Evolutionary conservation across 495 filamentous ascomycete species (phyloP), one percentile per base, ranked within the genome.

Genomic region (Penicillium salamii): DNA sequence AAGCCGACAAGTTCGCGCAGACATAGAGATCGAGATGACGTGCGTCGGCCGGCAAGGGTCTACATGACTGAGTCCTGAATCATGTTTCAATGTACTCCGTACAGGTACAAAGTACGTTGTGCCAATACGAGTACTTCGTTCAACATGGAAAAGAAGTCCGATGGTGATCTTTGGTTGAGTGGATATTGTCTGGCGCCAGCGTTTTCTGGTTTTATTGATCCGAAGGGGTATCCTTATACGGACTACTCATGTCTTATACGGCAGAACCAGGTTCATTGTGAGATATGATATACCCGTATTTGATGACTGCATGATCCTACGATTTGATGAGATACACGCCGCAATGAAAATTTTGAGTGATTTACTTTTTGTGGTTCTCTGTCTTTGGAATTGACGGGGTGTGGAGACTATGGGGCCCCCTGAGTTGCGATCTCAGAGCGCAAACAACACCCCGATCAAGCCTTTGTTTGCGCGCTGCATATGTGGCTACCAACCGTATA

Each of bases 31-130:
- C n/a, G n/a, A n/a, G 55, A 61, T 28, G 57, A 64, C 42, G 59
- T 71, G 46, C 55, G 62, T 26, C 53, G 64, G 32, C 71, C 71
- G 17, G 58, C 64, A 11, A 71, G 54, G 59, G 67, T 70, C 11
- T 75, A 75, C 61, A 14, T 68, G 6, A 59, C 46, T 12, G 29
- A 32, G 12, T 3, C 29, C 3, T 32, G 11, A 8, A 32, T 11
- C 12, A 5, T 26, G 23, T 26, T 26, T 26, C n/a, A n/a, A n/a
- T 9, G 24, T 28, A 28, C 24, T 28, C 24, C 24, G 24, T 28
- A 28, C 24, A 9, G 29, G 12, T 3, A 11, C 7, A 32, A 5
- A 3, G 29, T 11, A 5, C 12, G 12, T 32, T 32, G 15, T 12
- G 20, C 18, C 14, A n/a, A 23, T 39, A 39, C 20, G 34, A 26